A percentile compares a stretch with the other conserved stretches of the same genome.
Evolutionary conservation across 352 stramenopile species (phyloP).

Genomic region (Pythium grandisporangium): DNA sequence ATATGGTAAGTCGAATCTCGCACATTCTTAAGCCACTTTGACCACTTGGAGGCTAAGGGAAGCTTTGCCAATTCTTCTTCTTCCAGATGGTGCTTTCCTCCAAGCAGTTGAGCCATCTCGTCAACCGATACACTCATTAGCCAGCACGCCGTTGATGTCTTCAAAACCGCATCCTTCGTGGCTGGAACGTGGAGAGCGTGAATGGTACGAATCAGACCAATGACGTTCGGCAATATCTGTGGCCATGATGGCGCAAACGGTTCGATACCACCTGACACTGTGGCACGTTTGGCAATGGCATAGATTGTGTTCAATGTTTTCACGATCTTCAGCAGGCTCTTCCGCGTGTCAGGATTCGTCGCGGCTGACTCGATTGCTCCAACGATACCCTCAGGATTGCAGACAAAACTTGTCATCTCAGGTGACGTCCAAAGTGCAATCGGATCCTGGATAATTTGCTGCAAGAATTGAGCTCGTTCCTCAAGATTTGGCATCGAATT

Average conservation of each 20-base stretch:
- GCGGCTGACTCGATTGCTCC: constrained; percentile 33
- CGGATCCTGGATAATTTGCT: constrained; percentile 66
- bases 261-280: constrained; percentile 13
- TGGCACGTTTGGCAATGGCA: constrained; percentile 54
- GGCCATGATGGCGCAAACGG: constrained; percentile 52
- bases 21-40: constrained; percentile 77
- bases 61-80: constrained; percentile 57
- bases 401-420: constrained; percentile 55
- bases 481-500: constrained; percentile 64
- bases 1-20: constrained; percentile 75
- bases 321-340: constrained; percentile 39
- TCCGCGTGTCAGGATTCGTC: constrained; percentile 27
- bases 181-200: constrained; percentile 43
- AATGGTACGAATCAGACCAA: constrained; percentile 43
- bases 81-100: constrained; percentile 64
- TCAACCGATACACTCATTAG: constrained; percentile 63
- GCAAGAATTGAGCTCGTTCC: constrained; percentile 51
- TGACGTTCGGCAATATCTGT: constrained; percentile 60
- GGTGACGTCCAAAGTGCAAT: constrained; percentile 50
- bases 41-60: constrained; percentile 36
- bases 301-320: constrained; percentile 79
- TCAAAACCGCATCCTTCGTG: constrained; percentile 41
- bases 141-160: constrained; percentile 51
- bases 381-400: constrained; percentile 41
- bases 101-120: constrained; percentile 63